These are phyloP conservation scores for Pneumocystis sp. DNA, from an alignment of 1,139 yeast genomes.

Conservation along the genomic window DNA sequence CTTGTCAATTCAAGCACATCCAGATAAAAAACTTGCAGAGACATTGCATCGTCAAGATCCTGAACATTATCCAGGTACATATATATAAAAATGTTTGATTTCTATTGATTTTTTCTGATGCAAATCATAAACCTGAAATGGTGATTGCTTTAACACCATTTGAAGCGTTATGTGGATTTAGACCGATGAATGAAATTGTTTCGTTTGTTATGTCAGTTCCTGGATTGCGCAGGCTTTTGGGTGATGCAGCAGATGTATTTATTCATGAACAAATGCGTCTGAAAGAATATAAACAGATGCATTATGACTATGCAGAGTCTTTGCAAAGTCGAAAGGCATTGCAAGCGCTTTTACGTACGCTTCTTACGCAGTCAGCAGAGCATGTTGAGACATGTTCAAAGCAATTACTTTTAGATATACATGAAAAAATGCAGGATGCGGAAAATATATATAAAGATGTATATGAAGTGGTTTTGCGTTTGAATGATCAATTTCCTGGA, in stretches of 20 bases:
- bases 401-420: not conserved
- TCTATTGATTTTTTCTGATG: constrained; percentile 33
- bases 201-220: constrained; percentile 54
- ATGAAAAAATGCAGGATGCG: not conserved
- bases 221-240: constrained; percentile 59
- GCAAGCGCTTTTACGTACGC: not conserved
- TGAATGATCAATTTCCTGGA: constrained; percentile 76
- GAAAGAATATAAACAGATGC: constrained; percentile 23
- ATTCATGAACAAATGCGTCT: not conserved
- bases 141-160: constrained; percentile 91
- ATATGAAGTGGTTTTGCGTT: constrained; percentile 46
- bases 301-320: not conserved
- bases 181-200: constrained; percentile 68
- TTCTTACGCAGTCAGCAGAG: not conserved
- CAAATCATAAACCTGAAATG: constrained; percentile 98
- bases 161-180: constrained; percentile 96
- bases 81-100: not conserved
- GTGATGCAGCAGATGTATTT: constrained; percentile 30
- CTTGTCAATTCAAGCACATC: constrained; percentile 92
- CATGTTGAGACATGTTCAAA: not conserved
- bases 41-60: constrained; percentile 72
- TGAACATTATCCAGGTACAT: constrained; percentile 55
- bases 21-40: constrained; percentile 73
- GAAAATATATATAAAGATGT: not conserved
- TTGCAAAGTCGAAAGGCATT: not conserved